Evolutionary conservation across 2,329 filamentous ascomycete species (phyloP).

Genomic region (Hymenoscyphus linearis): DNA sequence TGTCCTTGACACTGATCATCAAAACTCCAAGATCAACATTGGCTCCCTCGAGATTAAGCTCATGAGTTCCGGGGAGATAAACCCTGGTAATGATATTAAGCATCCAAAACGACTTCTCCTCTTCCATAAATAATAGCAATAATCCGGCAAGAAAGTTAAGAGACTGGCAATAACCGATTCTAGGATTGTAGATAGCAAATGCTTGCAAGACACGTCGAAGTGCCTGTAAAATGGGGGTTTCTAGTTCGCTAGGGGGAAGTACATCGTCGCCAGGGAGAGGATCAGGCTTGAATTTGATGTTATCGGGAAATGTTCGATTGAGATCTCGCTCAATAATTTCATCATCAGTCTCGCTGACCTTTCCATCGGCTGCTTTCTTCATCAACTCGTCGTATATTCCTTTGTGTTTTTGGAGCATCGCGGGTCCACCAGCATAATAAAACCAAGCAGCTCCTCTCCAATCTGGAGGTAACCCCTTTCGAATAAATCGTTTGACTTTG

Average conservation of each 20-base stretch:
- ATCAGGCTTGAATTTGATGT: slow-evolving; percentile 76
- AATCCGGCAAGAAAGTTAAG: slow-evolving; percentile 92
- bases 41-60: slow-evolving; percentile 81
- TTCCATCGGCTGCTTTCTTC: slow-evolving; percentile 55
- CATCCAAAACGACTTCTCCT: slow-evolving; percentile 90
- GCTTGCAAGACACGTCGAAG: slow-evolving; percentile 82
- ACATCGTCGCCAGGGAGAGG: slow-evolving; percentile 26
- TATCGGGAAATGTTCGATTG: slow-evolving; percentile 91
- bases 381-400: slow-evolving; percentile 70
- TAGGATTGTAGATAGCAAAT: slow-evolving; percentile 85
- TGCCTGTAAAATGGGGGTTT: slow-evolving; percentile 74
- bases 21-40: slow-evolving; percentile 92
- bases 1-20: slow-evolving; percentile 79
- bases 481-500: slow-evolving; percentile 84
- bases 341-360: slow-evolving; percentile 64
- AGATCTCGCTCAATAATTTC: slow-evolving; percentile 93
- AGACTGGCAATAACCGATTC: slow-evolving; percentile 92
- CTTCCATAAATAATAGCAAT: slow-evolving; percentile 79
- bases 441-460: slow-evolving; percentile 97
- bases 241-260: slow-evolving; percentile 32
- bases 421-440: slow-evolving; percentile 85
- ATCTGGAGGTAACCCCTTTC: slow-evolving; percentile 89
- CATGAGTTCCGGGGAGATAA: slow-evolving; percentile 87
- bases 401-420: slow-evolving; percentile 67
- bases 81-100: slow-evolving; percentile 86